phyloP scores from a whole-genome alignment of 78 protist species.

The Dictyostelium brefeldianum region DNA sequence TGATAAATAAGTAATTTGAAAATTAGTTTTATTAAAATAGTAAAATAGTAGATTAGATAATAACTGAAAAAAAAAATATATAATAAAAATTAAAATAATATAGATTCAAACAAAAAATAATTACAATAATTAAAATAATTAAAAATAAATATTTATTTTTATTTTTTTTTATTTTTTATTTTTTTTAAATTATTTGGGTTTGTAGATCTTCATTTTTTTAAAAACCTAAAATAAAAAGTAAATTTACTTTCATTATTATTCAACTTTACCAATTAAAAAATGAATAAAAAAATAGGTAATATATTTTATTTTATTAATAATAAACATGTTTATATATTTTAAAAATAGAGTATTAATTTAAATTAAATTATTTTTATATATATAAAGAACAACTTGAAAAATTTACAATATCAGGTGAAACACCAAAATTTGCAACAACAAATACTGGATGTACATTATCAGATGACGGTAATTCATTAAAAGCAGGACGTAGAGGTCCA shows the following conservation, averaged over 20 bases:
- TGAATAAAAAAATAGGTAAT: constrained; percentile 11
- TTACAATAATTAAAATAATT: background rate
- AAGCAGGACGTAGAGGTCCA: constrained; percentile 37
- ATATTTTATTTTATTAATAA: background rate
- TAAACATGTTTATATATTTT: background rate
- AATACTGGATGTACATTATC: background rate
- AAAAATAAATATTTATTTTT: too few relatives aligned
- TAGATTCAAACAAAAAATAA: background rate
- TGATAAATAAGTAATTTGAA: too few relatives aligned
- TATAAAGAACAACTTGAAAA: background rate
- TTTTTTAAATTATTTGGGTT: too few relatives aligned
- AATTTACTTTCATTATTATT: background rate
- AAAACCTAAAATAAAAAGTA: too few relatives aligned
- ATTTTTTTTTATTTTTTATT: too few relatives aligned
- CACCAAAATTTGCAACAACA: background rate
- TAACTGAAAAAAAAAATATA: background rate
- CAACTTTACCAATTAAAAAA: background rate
- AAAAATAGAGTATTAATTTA: background rate
- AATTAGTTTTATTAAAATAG: too few relatives aligned
- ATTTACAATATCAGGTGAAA: background rate
- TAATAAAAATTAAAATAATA: background rate
- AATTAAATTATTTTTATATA: background rate
- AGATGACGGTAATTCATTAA: constrained; percentile 12
- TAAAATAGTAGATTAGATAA: too few relatives aligned
- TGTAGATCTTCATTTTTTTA: too few relatives aligned